Evolutionary conservation across 2,329 filamentous ascomycete genomes (phyloP).

Genomic region (Cladosporium sphaerospermum): DNA sequence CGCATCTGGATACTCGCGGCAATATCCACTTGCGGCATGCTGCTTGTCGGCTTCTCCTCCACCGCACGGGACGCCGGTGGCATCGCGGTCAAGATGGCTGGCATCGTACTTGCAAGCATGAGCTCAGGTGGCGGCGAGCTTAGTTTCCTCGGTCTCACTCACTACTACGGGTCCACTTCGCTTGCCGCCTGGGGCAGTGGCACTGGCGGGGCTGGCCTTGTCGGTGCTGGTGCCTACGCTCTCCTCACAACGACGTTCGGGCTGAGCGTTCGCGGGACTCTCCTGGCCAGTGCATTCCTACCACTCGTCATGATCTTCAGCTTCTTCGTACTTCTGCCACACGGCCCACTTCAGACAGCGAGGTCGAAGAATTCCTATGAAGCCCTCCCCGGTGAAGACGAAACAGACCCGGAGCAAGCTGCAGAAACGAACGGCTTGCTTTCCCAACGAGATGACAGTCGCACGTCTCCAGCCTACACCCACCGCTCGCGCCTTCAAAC

Average conservation of each 20-base stretch:
- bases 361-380: slow-evolving; percentile 46
- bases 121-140: slow-evolving; percentile 83
- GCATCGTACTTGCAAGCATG: slow-evolving; percentile 77
- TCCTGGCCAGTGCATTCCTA: slow-evolving; percentile 72
- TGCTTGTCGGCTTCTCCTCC: slow-evolving; percentile 77
- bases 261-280: slow-evolving; percentile 64
- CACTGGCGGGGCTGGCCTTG: slow-evolving; percentile 79
- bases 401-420: slow-evolving; percentile 34
- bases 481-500: neutral
- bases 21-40: slow-evolving; percentile 78
- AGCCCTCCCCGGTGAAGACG: slow-evolving; percentile 41
- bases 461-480: slow-evolving; percentile 24
- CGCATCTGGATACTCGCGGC: slow-evolving; percentile 69
- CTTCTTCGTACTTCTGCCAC: slow-evolving; percentile 78
- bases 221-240: slow-evolving; percentile 84
- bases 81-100: slow-evolving; percentile 70
- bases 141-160: slow-evolving; percentile 83
- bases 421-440: slow-evolving; percentile 33
- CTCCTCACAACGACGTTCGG: slow-evolving; percentile 74
- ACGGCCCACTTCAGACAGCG: slow-evolving; percentile 53
- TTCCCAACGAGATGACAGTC: slow-evolving; percentile 20
- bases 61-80: slow-evolving; percentile 33
- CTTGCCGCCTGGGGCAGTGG: slow-evolving; percentile 89
- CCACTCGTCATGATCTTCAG: slow-evolving; percentile 76
- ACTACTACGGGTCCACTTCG: slow-evolving; percentile 84